phyloP scores from a whole-genome alignment of 768 basidiomycete genomes.

The Agaricus bisporus region DNA sequence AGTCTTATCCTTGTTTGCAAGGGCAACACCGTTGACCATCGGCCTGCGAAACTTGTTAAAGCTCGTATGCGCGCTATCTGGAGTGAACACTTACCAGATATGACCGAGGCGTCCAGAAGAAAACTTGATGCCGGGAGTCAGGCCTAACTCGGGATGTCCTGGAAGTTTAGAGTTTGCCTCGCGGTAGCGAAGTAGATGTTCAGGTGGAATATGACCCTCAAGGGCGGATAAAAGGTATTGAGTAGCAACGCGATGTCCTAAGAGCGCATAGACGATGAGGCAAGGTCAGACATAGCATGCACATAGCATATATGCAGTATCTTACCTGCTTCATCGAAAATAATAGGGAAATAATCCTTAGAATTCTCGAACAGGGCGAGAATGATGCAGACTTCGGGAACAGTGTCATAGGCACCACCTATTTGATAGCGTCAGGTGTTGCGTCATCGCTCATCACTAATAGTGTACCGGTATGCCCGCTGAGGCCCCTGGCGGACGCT shows the following conservation, averaged over 20 bases:
- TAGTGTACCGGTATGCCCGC: conserved; percentile 70
- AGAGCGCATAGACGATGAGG: neutral
- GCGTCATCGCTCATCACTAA: neutral
- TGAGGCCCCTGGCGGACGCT: conserved; percentile 79
- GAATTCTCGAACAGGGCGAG: conserved; percentile 64
- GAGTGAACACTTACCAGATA: conserved; percentile 52
- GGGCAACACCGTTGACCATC: conserved; percentile 76
- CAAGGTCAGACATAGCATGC: neutral
- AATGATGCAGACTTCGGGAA: conserved; percentile 79
- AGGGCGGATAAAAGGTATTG: conserved; percentile 82
- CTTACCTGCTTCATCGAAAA: conserved; percentile 79
- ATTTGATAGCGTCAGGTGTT: conserved; percentile 2
- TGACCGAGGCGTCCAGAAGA: conserved; percentile 91
- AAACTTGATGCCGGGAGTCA: conserved; percentile 91
- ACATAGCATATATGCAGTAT: conserved; percentile 15
- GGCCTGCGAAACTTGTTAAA: conserved; percentile 34
- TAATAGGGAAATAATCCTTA: conserved; percentile 58
- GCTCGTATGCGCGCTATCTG: neutral
- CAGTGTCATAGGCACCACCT: conserved; percentile 70
- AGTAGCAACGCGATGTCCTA: conserved; percentile 86
- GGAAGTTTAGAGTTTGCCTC: conserved; percentile 83
- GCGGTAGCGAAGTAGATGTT: conserved; percentile 81
- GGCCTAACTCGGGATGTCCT: conserved; percentile 83
- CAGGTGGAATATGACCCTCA: conserved; percentile 62
- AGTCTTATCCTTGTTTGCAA: conserved; percentile 72